Base-by-base conservation (phyloP, 192 early-diverging fungal species). In the Rhizophlyctis rosea region DNA sequence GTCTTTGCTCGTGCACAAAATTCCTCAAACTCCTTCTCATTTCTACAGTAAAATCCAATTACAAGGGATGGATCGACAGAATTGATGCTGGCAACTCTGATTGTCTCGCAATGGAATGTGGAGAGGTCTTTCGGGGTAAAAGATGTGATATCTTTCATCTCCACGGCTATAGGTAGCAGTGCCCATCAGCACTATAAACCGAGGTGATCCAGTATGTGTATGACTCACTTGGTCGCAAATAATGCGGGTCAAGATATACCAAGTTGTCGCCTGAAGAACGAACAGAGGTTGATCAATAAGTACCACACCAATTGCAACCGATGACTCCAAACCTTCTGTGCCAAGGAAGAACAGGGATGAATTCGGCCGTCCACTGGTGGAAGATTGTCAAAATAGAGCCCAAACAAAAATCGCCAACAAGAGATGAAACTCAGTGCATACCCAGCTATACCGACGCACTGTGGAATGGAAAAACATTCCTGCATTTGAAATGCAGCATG, bases 261-360 rank as follows among this genome's bases (percentile, higher is more conserved):
- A 98, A 65, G 25, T 91, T 87, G 67, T 87, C 78, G 27, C 75
- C 87, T 86, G 63, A 33, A 51, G 39, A 63, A 50, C 14, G 7
- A 52, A 34, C 16, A 23, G n/a, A 9, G 48, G 5, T 9, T 4
- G 23, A 23, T 21, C 29, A 14, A 28, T 67, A 9, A 16, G 34
- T 65, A 50, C 4, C 4, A 13, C 54, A 14, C 47, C 36, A 4
- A 31, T 16, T 11, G 28, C 31, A 18, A 47, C 30, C 30, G 32
- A 32, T 39, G 36, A 5, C 39, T 74, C 67, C 61, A 74, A 70
- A 76, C 87, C 90, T 76, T 93, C 86, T 36, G 87, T 79, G 25
- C 95, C 95, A 30, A 92, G 82, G 79, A 98, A 96, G 71, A 91
- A 98, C 49, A 92, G 73, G 0, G 94, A 95, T 1, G 96, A 97